Evolutionary conservation across 768 basidiomycete species (phyloP).

Genomic region (Polyporus arcularius): DNA sequence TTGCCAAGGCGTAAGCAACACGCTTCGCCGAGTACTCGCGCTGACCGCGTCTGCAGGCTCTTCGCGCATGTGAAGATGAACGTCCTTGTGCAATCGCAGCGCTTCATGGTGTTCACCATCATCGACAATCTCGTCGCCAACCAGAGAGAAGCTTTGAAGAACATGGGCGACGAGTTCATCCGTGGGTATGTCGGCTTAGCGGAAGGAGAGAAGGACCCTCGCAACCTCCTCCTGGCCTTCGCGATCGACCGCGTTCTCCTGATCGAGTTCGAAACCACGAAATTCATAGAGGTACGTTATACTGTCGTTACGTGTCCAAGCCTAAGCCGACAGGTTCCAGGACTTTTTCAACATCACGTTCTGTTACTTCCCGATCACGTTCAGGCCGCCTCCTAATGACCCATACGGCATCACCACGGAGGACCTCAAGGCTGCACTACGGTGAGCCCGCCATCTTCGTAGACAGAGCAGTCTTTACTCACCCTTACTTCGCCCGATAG

Average conservation of each 20-base stretch:
- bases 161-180: slow-evolving; percentile 72
- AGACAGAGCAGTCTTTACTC: not conserved
- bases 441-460: slow-evolving; percentile 40
- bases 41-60: slow-evolving; percentile 47
- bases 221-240: slow-evolving; percentile 90
- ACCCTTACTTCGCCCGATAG: slow-evolving; percentile 36
- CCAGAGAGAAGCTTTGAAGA: slow-evolving; percentile 76
- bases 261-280: slow-evolving; percentile 81
- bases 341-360: slow-evolving; percentile 92
- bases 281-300: slow-evolving; percentile 69
- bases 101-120: slow-evolving; percentile 79
- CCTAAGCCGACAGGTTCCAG: slow-evolving; percentile 39
- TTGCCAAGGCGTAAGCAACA: slow-evolving; percentile 58
- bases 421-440: slow-evolving; percentile 73
- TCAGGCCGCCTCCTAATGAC: slow-evolving; percentile 90
- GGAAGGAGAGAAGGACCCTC: slow-evolving; percentile 96
- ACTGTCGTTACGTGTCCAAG: not conserved
- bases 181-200: slow-evolving; percentile 76
- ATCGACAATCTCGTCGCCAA: slow-evolving; percentile 75
- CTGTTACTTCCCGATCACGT: slow-evolving; percentile 98
- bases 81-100: slow-evolving; percentile 75
- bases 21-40: not conserved
- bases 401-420: slow-evolving; percentile 91
- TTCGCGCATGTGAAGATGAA: slow-evolving; percentile 82
- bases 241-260: slow-evolving; percentile 83